Base-by-base conservation (phyloP, 2,329 filamentous ascomycete species). In the Exophiala spinifera region DNA sequence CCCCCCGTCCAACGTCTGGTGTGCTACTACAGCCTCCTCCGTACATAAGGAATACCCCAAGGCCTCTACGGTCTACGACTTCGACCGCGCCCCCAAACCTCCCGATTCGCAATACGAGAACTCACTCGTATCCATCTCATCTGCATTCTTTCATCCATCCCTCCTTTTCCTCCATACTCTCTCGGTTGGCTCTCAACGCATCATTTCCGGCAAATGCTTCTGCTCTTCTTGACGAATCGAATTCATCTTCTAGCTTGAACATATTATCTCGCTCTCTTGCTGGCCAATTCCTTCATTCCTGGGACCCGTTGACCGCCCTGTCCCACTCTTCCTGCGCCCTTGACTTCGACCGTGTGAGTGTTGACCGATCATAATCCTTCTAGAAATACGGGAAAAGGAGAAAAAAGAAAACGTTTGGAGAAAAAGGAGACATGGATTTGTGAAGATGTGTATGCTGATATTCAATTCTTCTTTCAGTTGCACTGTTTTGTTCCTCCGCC, bases 151-250 rank as follows among this genome's bases (percentile, higher is more conserved):
- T n/a, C n/a, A n/a, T n/a, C n/a, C 21, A 25, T 43, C 37, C 34
- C 46, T 47, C n/a, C 31, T 15, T 15, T 48, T 46, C 49, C 13
- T 39, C 17, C 17, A 13, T 6, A 39, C 51, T 49, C 39, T 20
- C 40, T 19, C 28, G 46, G 33, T 34, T 28, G n/a, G 3, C 40
- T 39, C 19, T 46, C 45, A 39, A 53, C 58, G 58, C 6, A 31
- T 31, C 28, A 31, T 61, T 61, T 57, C 55, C 54, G 58, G 58
- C 52, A 61, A 61, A 61, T 61, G 55, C 42, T 48, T 51, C 40
- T 46, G 45, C 51, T 53, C 37, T 52, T 52, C 39, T 49, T 49
- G 49, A 53, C 43, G 40, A 39, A 56, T 50, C 51, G 53, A 46
- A 54, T 44, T 54, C 36, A 39, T 47, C 20, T 40, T 42, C 36